Conservation (phyloP, 2,329 filamentous ascomycete genomes). For the Beauveria rudraprayagi region DNA sequence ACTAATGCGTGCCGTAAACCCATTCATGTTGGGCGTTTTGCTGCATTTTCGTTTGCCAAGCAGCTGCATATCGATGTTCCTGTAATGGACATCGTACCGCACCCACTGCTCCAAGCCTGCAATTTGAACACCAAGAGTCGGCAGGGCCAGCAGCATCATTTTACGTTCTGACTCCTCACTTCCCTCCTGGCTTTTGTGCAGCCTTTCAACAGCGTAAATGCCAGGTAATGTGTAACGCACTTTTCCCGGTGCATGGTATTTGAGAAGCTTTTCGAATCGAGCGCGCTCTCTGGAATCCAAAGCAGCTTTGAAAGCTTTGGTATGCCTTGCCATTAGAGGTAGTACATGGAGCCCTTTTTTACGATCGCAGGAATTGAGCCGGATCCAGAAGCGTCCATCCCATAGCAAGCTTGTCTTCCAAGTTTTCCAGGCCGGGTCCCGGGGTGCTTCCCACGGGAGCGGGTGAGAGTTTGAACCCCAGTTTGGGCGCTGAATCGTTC, state of each 20-base stretch:
- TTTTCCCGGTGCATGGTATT: conserved; percentile 45
- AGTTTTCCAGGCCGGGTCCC: conserved; percentile 21
- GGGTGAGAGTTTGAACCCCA: background rate
- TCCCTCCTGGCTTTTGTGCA: background rate
- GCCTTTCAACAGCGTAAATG: conserved; percentile 37
- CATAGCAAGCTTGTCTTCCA: conserved; percentile 35
- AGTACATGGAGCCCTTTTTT: conserved; percentile 32
- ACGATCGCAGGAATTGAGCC: conserved; percentile 35
- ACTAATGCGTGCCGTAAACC: background rate
- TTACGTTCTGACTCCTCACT: background rate
- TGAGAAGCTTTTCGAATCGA: conserved; percentile 35
- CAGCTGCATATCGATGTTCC: conserved; percentile 36
- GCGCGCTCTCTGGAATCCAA: conserved; percentile 26
- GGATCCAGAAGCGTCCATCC: conserved; percentile 57
- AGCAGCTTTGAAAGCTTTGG: conserved; percentile 39
- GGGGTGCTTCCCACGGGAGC: conserved; percentile 21
- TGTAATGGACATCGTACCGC: conserved; percentile 42
- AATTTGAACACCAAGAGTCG: conserved; percentile 41
- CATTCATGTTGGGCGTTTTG: background rate
- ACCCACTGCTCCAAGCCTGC: conserved; percentile 41
- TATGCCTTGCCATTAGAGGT: conserved; percentile 37
- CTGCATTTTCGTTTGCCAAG: conserved; percentile 19
- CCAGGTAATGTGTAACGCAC: conserved; percentile 48
- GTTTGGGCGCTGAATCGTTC: background rate
- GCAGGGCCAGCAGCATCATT: conserved; percentile 42